Percentiles rank a stretch among this genome's conserved stretches.
Conservation (phyloP, 1,284 basidiomycete species). For the Meira miltonrushii region DNA sequence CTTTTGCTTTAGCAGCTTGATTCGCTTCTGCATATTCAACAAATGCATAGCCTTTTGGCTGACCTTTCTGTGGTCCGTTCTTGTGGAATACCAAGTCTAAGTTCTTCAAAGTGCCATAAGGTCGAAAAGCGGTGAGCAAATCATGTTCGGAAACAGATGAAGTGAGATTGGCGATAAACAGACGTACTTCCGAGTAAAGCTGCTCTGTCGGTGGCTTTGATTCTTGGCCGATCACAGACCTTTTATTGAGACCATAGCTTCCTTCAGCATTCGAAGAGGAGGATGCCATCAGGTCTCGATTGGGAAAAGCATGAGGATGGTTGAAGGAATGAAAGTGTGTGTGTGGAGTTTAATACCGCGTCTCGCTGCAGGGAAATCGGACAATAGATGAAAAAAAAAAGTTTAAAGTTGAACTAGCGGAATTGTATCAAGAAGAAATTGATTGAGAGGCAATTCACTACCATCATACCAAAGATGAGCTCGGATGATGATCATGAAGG, state of each 20-base stretch:
- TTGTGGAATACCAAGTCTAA: constrained; percentile 95
- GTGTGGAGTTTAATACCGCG: too few relatives aligned
- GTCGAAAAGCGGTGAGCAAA: constrained; percentile 79
- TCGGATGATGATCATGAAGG: constrained; percentile 5
- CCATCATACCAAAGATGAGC: not conserved
- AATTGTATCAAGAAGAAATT: too few relatives aligned
- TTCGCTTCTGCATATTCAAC: constrained; percentile 71
- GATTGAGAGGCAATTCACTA: too few relatives aligned
- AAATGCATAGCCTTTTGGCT: constrained; percentile 91
- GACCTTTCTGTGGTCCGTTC: constrained; percentile 76
- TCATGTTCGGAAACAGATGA: constrained; percentile 78
- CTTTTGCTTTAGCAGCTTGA: constrained; percentile 75
- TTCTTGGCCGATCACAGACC: too few relatives aligned
- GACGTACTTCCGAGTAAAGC: constrained; percentile 53
- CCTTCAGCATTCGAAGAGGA: too few relatives aligned
- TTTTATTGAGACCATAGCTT: too few relatives aligned
- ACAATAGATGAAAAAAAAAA: too few relatives aligned
- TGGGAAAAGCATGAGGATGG: too few relatives aligned
- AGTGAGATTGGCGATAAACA: constrained; percentile 88
- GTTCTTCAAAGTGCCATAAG: constrained; percentile 83
- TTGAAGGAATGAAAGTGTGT: too few relatives aligned
- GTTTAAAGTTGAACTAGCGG: too few relatives aligned
- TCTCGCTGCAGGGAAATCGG: too few relatives aligned
- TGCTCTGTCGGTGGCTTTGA: not conserved
- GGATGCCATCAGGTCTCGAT: too few relatives aligned